phyloP scores from a whole-genome alignment of 495 filamentous ascomycete genomes.

The Chlorociboria aeruginascens region DNA sequence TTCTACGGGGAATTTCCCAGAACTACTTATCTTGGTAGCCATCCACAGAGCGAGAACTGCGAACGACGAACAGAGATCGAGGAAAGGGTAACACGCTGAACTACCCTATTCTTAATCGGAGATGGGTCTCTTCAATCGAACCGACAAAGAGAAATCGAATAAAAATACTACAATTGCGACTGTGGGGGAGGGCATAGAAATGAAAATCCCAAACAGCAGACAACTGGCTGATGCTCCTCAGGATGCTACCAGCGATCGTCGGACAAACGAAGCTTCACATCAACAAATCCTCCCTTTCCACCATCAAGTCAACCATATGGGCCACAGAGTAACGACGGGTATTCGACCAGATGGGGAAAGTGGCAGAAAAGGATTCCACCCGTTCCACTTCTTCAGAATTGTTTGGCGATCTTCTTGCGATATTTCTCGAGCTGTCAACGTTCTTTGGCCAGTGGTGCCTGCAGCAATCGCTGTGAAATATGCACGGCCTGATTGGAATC shows the following conservation, averaged over 20 bases:
- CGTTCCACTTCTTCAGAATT: constrained; percentile 45
- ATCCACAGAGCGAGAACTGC: not conserved
- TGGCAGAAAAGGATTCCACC: constrained; percentile 49
- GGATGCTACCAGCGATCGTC: too few relatives aligned
- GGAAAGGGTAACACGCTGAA: not conserved
- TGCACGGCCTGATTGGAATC: constrained; percentile 43
- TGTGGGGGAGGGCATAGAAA: not conserved
- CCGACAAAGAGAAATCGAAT: not conserved
- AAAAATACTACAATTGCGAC: not conserved
- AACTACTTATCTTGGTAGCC: too few relatives aligned
- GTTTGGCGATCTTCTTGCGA: constrained; percentile 30
- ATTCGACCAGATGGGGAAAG: constrained; percentile 36
- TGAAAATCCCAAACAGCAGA: not conserved
- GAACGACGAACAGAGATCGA: not conserved
- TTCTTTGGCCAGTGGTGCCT: constrained; percentile 68
- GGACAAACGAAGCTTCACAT: too few relatives aligned
- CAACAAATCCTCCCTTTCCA: not conserved
- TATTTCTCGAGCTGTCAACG: constrained; percentile 22
- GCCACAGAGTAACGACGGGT: constrained; percentile 1
- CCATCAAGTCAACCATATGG: constrained; percentile 4
- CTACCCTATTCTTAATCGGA: not conserved
- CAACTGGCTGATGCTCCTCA: not conserved
- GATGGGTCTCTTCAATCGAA: not conserved
- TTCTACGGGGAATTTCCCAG: too few relatives aligned
- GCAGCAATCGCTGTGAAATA: constrained; percentile 55